Conservation (phyloP, 495 filamentous ascomycete genomes). For the Delitschia confertaspora region DNA sequence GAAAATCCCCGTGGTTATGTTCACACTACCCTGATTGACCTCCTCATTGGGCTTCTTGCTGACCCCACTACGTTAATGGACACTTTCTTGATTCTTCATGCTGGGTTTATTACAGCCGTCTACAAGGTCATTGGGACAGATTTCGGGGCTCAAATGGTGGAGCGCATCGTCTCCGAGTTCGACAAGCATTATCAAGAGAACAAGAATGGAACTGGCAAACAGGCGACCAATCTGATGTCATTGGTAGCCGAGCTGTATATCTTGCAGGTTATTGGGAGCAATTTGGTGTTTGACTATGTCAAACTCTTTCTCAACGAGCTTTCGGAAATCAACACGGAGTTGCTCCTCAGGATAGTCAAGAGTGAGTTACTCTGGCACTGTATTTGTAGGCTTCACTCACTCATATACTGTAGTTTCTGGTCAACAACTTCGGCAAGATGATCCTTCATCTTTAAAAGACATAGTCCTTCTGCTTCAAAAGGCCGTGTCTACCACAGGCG, state of each 20-base stretch:
- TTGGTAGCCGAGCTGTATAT: constrained; percentile 83
- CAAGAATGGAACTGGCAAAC: constrained; percentile 48
- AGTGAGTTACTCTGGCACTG: constrained; percentile 37
- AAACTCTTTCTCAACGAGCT: constrained; percentile 63
- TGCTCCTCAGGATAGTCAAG: constrained; percentile 75
- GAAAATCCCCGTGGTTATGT: constrained; percentile 74
- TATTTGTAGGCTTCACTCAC: background rate
- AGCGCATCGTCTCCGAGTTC: constrained; percentile 66
- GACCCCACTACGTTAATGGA: constrained; percentile 70
- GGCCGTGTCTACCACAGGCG: constrained; percentile 54
- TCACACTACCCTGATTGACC: constrained; percentile 62
- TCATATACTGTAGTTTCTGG: constrained; percentile 18
- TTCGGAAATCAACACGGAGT: constrained; percentile 83
- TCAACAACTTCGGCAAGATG: constrained; percentile 74
- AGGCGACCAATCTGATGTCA: constrained; percentile 68
- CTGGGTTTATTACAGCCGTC: constrained; percentile 79
- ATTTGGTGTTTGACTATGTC: constrained; percentile 83
- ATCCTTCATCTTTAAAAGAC: constrained; percentile 82
- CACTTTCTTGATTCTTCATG: constrained; percentile 81
- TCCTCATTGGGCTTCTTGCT: constrained; percentile 65
- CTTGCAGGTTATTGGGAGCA: constrained; percentile 76
- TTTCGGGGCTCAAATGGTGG: constrained; percentile 75
- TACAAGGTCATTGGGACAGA: constrained; percentile 81
- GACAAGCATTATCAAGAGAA: constrained; percentile 40
- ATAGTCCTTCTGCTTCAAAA: constrained; percentile 75